Base-by-base conservation (phyloP, 495 filamentous ascomycete genomes). In the Talaromyces borbonicus region DNA sequence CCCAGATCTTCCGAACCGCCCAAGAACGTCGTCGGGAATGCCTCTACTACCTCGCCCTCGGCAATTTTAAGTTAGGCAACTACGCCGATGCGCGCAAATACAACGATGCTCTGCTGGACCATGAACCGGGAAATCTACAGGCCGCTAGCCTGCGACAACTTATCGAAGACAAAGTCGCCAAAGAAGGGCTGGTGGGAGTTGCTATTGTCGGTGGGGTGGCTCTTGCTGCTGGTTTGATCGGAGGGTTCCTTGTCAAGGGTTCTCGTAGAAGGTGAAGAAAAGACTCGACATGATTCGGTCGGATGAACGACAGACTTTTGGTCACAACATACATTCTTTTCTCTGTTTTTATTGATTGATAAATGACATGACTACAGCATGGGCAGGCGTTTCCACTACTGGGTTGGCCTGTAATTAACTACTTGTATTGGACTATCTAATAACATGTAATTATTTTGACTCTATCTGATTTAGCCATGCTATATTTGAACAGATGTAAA, bases 51-150 rank as follows among this genome's bases (percentile, higher is more conserved):
- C 77, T 98, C 9, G 92, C 87, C 9, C 75, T 98, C 18, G 92
- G 92, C 42, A 93, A 98, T 69, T 98, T 88, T 79, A 94, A 95
- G 69, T 79, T 98, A 7, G 93, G 92, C 30, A 97, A 95, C 71
- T 98, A 94, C 59, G 88, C 80, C 22, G 90, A 98, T 60, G 90
- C 92, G 33, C 74, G 90, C 52, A 74, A 83, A 60, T 97, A 96
- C 70, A 98, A 98, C 60, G 92, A 98, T 50, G 68, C 87, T 14
- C 69, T 98, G 43, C 67, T 97, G 20, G 86, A 93, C 32, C 81
- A 87, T 52, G 92, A 98, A 65, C 88, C 87, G 1, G 79, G 67
- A 22, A 98, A 97, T 62, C 59, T 94, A 50, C 92, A 98, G 61
- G 89, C 92, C 15, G 71, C 74, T 20, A 93, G 90, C 65, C 68